Evolutionary conservation across 305 asterid species (phyloP).

Genomic region (Rubia tinctorum): DNA sequence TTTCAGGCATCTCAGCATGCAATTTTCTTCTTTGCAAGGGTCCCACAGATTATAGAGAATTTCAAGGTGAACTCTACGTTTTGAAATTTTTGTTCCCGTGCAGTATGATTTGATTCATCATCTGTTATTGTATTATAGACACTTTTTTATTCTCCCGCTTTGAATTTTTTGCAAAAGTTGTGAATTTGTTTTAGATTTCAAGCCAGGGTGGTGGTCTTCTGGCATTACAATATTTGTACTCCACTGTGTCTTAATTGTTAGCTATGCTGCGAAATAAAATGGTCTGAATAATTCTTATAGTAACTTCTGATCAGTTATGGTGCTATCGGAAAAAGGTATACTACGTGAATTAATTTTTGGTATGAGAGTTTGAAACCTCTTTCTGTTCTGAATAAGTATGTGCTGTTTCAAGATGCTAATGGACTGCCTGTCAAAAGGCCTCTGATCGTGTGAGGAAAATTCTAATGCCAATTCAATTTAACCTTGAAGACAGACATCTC

Average conservation of each 20-base stretch:
- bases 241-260: background rate
- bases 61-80: slow-evolving; percentile 44
- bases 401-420: background rate
- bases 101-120: background rate
- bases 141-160: background rate
- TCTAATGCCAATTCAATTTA: background rate
- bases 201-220: background rate
- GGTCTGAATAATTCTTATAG: background rate
- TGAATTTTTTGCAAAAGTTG: background rate
- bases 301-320: background rate
- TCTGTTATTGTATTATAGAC: background rate
- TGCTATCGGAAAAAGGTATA: background rate
- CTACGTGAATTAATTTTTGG: background rate
- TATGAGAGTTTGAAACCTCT: background rate
- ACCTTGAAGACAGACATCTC: background rate
- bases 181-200: background rate
- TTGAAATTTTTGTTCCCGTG: background rate
- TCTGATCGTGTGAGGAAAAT: background rate
- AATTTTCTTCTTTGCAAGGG: slow-evolving; percentile 78
- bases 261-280: background rate
- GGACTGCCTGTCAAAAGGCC: background rate
- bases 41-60: slow-evolving; percentile 79
- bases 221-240: background rate
- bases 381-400: background rate
- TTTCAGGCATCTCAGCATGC: slow-evolving; percentile 89